Conservation (phyloP, 1,284 basidiomycete species). For the Moesziomyces globuligerus region DNA sequence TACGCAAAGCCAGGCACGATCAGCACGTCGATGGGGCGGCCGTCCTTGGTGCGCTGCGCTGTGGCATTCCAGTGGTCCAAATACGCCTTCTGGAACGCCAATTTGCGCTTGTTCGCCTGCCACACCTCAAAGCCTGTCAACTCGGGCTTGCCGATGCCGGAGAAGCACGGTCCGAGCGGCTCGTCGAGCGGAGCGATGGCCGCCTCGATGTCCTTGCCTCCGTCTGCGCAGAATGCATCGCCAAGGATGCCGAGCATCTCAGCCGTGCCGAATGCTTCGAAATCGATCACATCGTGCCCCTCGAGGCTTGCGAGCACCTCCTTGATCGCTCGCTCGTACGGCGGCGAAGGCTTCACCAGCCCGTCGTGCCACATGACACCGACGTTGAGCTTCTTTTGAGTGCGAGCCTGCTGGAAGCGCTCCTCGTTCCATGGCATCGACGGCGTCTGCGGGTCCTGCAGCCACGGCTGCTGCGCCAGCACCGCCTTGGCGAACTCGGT, state of each 20-base stretch:
- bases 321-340: slow-evolving; percentile 67
- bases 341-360: slow-evolving; percentile 66
- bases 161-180: slow-evolving; percentile 32
- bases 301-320: slow-evolving; percentile 53
- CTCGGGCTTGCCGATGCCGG: slow-evolving; percentile 18
- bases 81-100: slow-evolving; percentile 71
- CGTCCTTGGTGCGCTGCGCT: slow-evolving; percentile 69
- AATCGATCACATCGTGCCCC: slow-evolving; percentile 56
- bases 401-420: slow-evolving; percentile 70
- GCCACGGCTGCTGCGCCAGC: slow-evolving; percentile 75
- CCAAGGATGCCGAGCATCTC: slow-evolving; percentile 62
- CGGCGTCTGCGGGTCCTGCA: slow-evolving; percentile 74
- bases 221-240: slow-evolving; percentile 51
- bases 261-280: slow-evolving; percentile 37
- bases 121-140: slow-evolving; percentile 72
- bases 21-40: slow-evolving; percentile 74
- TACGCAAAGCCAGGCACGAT: slow-evolving; percentile 73
- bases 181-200: slow-evolving; percentile 57
- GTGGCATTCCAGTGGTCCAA: slow-evolving; percentile 73
- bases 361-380: slow-evolving; percentile 69
- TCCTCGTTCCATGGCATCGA: slow-evolving; percentile 77
- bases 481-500: slow-evolving; percentile 76
- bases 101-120: slow-evolving; percentile 69
- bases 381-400: slow-evolving; percentile 38
- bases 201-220: slow-evolving; percentile 54